Evolutionary conservation across 257 asterid species (phyloP), one percentile per base, ranked within the genome.

Genomic region (Fraxinus cuspidata): DNA sequence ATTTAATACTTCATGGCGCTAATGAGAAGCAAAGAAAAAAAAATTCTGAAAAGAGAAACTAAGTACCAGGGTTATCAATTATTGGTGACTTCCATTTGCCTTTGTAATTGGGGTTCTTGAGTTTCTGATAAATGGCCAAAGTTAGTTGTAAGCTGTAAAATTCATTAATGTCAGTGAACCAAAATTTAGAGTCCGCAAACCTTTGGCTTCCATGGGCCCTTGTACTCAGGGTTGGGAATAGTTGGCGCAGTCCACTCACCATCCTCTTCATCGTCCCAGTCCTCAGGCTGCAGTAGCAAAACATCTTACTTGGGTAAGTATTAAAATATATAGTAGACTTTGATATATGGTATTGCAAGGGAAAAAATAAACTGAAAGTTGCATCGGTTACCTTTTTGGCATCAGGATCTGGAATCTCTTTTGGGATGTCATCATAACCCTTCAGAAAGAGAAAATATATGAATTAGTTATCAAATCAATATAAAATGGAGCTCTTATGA

Each of bases 261-360:
- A 89, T 96, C 99, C 84, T 96, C 98, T 71, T 90, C 97, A 74
- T 93, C 96, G 79, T 96, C 98, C 99, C 99, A 96, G 82, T 96
- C 98, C 84, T 96, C 99, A 31, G 99, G 99, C 98, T 93, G 87
- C 81, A 82, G 72, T 69, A 25, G 28, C 35, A 38, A 70, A 64
- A n/a, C 18, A 21, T 51, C 9, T 51, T 18, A 15, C 2, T 8
- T 16, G 18, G 7, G 51, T 53, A 47, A 70, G 60, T 40, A 40
- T 40, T 10, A 40, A 40, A 40, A 15, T 18, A 15, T 7, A 64
- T 51, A 13, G 74, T 31, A 69, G 67, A 18, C 21, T 42, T 60
- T 58, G 53, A 40, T 56, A 2, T 19, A 29, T 9, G 1, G 35
- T 19, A 47, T 65, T 5, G 64, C 7, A 42, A 53, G 63, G 6